Conservation (phyloP, 345 rosid genomes). For the Streptanthus diversifolius region DNA sequence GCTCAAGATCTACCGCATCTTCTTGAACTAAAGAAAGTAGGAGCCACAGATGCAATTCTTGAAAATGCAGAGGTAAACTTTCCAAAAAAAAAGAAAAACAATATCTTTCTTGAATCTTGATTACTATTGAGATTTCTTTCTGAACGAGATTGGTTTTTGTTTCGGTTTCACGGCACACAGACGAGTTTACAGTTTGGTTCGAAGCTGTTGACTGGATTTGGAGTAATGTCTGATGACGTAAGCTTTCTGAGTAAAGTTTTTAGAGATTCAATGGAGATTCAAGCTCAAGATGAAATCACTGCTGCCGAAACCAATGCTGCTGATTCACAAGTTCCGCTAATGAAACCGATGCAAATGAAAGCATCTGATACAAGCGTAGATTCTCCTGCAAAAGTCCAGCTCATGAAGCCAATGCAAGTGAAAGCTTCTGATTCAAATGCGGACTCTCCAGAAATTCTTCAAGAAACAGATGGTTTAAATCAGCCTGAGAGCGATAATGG, state of each 20-base stretch:
- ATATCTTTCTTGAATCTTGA: neutral
- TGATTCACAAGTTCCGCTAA: conserved; percentile 35
- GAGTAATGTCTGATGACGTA: conserved; percentile 98
- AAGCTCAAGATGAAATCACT: conserved; percentile 60
- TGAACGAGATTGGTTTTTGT: conserved; percentile 13
- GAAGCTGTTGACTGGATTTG: conserved; percentile 80
- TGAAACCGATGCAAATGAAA: conserved; percentile 35
- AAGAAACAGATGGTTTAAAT: conserved; percentile 28
- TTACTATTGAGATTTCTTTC: neutral
- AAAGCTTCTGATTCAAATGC: conserved; percentile 23
- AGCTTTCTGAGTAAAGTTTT: conserved; percentile 66
- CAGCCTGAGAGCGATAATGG: conserved; percentile 39
- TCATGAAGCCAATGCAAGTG: conserved; percentile 24
- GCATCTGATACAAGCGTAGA: conserved; percentile 17
- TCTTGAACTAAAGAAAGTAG: conserved; percentile 84
- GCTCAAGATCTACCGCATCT: conserved; percentile 85
- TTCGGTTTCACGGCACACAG: conserved; percentile 39
- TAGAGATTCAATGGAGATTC: conserved; percentile 81
- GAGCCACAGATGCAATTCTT: conserved; percentile 87
- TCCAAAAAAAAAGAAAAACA: too few species aligned
- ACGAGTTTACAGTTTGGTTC: conserved; percentile 94
- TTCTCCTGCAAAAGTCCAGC: conserved; percentile 18
- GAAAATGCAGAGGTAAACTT: conserved; percentile 79
- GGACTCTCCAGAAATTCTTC: conserved; percentile 17
- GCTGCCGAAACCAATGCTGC: conserved; percentile 58